Evolutionary conservation across 2,329 filamentous ascomycete genomes (phyloP), one percentile per base, ranked within the genome.

Genomic region (Penicillium sp.): DNA sequence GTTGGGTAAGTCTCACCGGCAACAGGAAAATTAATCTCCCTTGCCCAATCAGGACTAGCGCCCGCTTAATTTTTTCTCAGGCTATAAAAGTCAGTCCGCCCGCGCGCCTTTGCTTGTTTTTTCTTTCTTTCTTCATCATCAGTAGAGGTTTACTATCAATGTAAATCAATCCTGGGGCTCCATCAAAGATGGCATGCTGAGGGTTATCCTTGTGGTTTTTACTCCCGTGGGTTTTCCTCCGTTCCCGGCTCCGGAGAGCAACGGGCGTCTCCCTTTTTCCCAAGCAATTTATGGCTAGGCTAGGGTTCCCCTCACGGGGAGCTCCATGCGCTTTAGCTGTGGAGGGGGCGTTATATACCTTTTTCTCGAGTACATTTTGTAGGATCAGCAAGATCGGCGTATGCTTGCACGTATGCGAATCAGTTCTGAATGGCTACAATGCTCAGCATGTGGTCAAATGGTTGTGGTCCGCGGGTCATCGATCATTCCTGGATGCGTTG

Each of bases 71-170:
- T 29, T 16, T 22, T 26, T 18, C 6, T 10, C 27, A 5, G n/a
- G 28, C 45, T 59, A 62, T 56, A 65, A 63, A 66, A 54, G 35
- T 16, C 35, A 27, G 10, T 16, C 22, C 16, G 27, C 35, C 29
- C 39, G 20, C 43, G 35, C 31, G 37, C 20, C 37, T 36, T 47
- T 55, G 30, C 30, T 44, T 38, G 45, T 55, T 52, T 59, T 51
- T 57, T 64, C 61, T 61, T 50, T 56, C 62, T 62, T 62, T 63
- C 58, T 57, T 52, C 58, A 70, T 68, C 67, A 71, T 70, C 68
- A 71, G 68, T 71, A 71, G 67, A 61, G 67, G 67, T 70, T 69
- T 71, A 69, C 66, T 65, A 66, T 60, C 59, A 63, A 65, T 68
- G 65, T 68, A 69, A 68, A 67, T 62, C 65, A 59, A 35, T 27